Evolutionary conservation across 306 rosid species (phyloP).

Genomic region (Chamaecrista fasciculata): DNA sequence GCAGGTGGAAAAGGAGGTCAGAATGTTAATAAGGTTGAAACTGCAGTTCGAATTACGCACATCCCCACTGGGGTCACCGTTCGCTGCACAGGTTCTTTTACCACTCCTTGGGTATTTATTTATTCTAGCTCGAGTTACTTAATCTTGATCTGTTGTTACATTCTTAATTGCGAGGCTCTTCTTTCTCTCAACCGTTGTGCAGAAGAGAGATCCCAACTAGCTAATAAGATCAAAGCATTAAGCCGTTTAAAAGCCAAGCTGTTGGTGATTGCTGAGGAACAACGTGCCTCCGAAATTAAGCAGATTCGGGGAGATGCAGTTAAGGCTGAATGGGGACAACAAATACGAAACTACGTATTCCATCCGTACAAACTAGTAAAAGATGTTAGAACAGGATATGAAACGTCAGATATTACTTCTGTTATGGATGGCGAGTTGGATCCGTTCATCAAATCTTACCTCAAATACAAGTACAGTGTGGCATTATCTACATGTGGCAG

Average conservation of each 20-base stretch:
- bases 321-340: conserved; percentile 99
- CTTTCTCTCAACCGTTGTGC: conserved; percentile 34
- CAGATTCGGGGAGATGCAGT: conserved; percentile 93
- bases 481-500: conserved; percentile 41
- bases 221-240: conserved; percentile 79
- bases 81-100: conserved; percentile 82
- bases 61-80: conserved; percentile 93
- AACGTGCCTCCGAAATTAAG: conserved; percentile 83
- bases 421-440: conserved; percentile 97
- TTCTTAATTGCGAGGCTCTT: conserved; percentile 3
- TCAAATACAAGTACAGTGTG: conserved; percentile 65
- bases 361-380: conserved; percentile 95
- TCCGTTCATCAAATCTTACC: conserved; percentile 83
- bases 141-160: background rate
- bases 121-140: background rate
- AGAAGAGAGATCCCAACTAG: conserved; percentile 94
- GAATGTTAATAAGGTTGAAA: conserved; percentile 95
- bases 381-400: conserved; percentile 84
- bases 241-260: conserved; percentile 88
- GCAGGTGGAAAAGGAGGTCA: conserved; percentile 99
- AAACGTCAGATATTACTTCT: conserved; percentile 71
- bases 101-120: conserved; percentile 13
- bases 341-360: conserved; percentile 89
- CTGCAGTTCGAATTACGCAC: conserved; percentile 96
- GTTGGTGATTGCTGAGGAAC: conserved; percentile 88